These are phyloP conservation scores for Sisymbrium altissimum DNA, from an alignment of 345 rosid species.

Conservation along the genomic window DNA sequence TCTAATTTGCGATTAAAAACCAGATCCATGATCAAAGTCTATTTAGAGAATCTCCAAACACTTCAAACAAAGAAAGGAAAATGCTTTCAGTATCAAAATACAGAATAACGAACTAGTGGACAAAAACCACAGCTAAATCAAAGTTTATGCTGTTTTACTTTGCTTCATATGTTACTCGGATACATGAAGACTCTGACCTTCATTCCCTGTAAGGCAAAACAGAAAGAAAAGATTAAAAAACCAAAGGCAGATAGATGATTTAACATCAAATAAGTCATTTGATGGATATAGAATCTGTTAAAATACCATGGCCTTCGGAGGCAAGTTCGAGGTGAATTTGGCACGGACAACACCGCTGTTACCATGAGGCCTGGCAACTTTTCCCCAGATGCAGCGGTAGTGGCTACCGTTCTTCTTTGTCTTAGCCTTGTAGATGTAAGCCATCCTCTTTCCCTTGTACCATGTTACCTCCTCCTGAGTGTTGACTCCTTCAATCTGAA, in stretches of 20 bases:
- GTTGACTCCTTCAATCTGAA: conserved; percentile 75
- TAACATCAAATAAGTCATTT: not conserved
- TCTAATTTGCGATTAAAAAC: conserved; percentile 10
- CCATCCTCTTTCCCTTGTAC: conserved; percentile 57
- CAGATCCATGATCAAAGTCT: conserved; percentile 26
- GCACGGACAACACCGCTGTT: conserved; percentile 72
- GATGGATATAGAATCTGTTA: not conserved
- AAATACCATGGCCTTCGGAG: conserved; percentile 65
- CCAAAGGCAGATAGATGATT: not conserved
- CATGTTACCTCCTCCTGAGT: conserved; percentile 49
- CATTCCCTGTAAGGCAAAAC: conserved; percentile 40
- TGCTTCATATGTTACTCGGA: conserved; percentile 47
- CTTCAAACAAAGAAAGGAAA: conserved; percentile 22
- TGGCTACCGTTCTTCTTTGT: conserved; percentile 51
- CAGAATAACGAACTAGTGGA: conserved; percentile 26
- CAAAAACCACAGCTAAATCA: conserved; percentile 27
- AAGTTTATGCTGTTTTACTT: conserved; percentile 3
- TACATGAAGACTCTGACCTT: conserved; percentile 60
- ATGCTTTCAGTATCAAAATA: conserved; percentile 22
- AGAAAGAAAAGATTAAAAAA: not conserved
- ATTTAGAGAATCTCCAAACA: conserved; percentile 26
- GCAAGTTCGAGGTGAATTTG: conserved; percentile 66
- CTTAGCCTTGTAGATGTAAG: conserved; percentile 59
- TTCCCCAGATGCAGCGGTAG: conserved; percentile 67
- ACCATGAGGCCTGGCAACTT: conserved; percentile 64